Base-by-base conservation (phyloP, 2,329 filamentous ascomycete species). In the Teratosphaeria gauchensis region DNA sequence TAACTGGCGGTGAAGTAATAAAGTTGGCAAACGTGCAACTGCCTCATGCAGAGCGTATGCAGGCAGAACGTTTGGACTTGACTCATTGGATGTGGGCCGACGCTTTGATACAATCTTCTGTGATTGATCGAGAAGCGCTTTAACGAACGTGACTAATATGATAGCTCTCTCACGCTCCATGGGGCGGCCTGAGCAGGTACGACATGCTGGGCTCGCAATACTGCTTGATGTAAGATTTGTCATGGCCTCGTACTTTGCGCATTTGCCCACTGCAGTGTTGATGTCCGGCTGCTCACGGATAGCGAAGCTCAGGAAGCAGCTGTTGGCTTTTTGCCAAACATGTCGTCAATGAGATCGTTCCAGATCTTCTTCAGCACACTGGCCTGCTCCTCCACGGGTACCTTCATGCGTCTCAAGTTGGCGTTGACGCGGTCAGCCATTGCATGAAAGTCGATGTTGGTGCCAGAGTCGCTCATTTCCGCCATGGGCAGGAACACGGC, bases 391-490 rank as follows among this genome's bases (percentile, higher is more conserved):
- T 74, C 75, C n/a, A 75, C 71, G 24, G 73, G 72, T 53, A 71
- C 72, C 56, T 73, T 65, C 57, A 67, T 63, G n/a, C 58, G 51
- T 30, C 60, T 56, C 31, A 69, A 42, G 71, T 74, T 60, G 24
- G 53, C 51, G 33, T 58, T 66, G 11, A 67, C 65, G 55, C 74
- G 70, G 61, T 81, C 79, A 24, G 81, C 80, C 68, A 85, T 73
- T 51, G 78, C 77, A 68, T 81, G 80, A 46, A 80, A 81, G 65
- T 83, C 79, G 56, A 84, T 78, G 38, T 82, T 78, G 52, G 82
- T 71, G 12, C 78, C 73, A 61, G 80, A 82, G 66, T 86, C 83
- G 21, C 79, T 76, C 19, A 83, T 77, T 62, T 86, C 83, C 57
- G 77, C 78, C 76, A 85, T 78, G 55, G 82, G 78, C 61, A 80